These are phyloP conservation scores for Hericium coralloides DNA, from an alignment of 768 basidiomycete genomes.

Conservation along the genomic window DNA sequence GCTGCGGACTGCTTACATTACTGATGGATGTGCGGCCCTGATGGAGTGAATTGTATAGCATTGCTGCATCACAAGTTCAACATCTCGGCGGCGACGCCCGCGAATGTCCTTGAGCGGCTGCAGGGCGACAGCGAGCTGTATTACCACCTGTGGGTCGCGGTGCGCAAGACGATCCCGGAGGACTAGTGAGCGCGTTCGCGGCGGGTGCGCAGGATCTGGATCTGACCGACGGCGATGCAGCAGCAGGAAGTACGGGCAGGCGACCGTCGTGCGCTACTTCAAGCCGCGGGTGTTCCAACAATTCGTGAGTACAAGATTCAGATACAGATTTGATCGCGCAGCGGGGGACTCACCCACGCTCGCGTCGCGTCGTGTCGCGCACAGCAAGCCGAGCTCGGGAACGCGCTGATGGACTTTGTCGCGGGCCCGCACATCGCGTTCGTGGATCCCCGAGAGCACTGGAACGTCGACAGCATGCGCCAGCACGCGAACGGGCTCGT, in stretches of 20 bases:
- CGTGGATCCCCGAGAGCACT: constrained; percentile 40
- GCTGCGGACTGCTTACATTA: neutral
- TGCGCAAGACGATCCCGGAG: constrained; percentile 12
- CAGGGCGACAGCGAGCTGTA: constrained; percentile 6
- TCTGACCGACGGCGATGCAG: no score
- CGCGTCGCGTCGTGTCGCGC: neutral
- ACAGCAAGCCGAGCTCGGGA: constrained; percentile 45
- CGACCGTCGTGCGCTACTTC: no score
- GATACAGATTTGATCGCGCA: neutral
- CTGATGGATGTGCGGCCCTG: neutral
- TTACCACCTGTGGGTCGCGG: constrained; percentile 13
- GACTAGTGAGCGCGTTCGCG: neutral
- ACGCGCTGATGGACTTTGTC: constrained; percentile 33
- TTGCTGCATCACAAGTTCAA: no score
- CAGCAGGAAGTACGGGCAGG: no score
- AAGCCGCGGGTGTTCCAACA: neutral
- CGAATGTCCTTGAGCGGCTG: no score
- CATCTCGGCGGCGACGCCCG: no score
- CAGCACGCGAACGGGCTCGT: constrained; percentile 33
- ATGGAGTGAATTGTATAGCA: neutral
- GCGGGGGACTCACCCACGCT: neutral
- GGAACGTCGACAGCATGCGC: constrained; percentile 30
- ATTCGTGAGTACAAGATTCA: neutral
- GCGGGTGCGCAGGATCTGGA: neutral
- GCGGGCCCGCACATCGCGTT: constrained; percentile 39